phyloP scores from a whole-genome alignment of 495 filamentous ascomycete genomes.

The Aspergillus coremiiformis region DNA sequence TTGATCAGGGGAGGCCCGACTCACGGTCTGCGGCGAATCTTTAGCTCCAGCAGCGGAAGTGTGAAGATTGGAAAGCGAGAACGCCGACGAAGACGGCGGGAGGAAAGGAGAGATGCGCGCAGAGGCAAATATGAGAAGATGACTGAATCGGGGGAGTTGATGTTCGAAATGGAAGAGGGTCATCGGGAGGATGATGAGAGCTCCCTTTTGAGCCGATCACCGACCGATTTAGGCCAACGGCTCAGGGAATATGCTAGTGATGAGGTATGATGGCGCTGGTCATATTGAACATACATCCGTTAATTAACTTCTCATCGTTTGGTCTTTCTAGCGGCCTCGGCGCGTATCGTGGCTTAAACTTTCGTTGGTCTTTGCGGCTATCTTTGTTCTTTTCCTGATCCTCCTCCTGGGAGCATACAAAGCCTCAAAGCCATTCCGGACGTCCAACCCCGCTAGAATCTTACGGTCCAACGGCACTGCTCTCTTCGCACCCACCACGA shows the following conservation, averaged over 20 bases:
- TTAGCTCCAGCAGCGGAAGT: conserved; percentile 31
- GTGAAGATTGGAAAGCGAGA: conserved; percentile 55
- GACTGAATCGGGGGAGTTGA: conserved; percentile 64
- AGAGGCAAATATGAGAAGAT: conserved; percentile 36
- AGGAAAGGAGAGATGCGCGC: conserved; percentile 41
- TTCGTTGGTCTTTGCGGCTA: conserved; percentile 27
- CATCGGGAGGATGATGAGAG: conserved; percentile 54
- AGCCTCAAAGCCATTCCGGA: conserved; percentile 35
- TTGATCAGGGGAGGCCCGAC: conserved; percentile 48
- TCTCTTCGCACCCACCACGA: conserved; percentile 80
- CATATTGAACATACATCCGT: background rate
- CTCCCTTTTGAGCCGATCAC: conserved; percentile 32
- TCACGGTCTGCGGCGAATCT: conserved; percentile 44
- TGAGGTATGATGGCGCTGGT: conserved; percentile 16
- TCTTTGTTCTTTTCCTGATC: conserved; percentile 45
- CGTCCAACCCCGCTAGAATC: conserved; percentile 13
- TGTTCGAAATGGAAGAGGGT: conserved; percentile 87
- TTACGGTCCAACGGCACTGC: conserved; percentile 61
- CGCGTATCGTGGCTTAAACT: conserved; percentile 26
- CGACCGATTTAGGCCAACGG: conserved; percentile 36
- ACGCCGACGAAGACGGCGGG: conserved; percentile 33
- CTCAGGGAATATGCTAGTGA: conserved; percentile 23
- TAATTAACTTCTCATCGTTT: background rate
- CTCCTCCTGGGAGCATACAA: conserved; percentile 49
- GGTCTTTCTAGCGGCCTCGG: conserved; percentile 9